phyloP scores from a whole-genome alignment of 306 rosid genomes.

The Datisca glomerata region DNA sequence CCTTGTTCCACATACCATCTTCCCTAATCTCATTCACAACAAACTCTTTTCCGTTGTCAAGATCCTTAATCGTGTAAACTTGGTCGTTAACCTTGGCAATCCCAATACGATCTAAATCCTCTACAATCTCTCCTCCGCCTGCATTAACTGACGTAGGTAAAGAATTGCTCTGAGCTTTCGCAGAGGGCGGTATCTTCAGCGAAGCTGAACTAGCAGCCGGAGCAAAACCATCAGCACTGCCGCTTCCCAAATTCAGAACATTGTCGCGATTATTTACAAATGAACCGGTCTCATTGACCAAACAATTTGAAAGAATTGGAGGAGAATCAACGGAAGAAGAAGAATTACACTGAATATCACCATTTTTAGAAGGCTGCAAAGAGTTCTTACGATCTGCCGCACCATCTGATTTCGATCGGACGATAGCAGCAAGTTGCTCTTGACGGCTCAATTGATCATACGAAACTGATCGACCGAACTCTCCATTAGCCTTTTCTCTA shows the following conservation, averaged over 20 bases:
- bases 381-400: slow-evolving; percentile 8
- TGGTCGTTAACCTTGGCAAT: slow-evolving; percentile 20
- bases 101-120: slow-evolving; percentile 20
- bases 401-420: slow-evolving; percentile 58
- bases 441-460: slow-evolving; percentile 31
- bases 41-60: slow-evolving; percentile 87
- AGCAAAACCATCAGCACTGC: not conserved
- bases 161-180: slow-evolving; percentile 2
- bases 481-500: slow-evolving; percentile 17
- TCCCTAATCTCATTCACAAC: slow-evolving; percentile 80
- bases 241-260: not conserved
- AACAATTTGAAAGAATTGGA: not conserved
- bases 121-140: slow-evolving; percentile 13
- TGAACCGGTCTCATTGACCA: not conserved
- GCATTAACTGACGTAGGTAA: slow-evolving; percentile 7
- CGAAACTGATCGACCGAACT: slow-evolving; percentile 34
- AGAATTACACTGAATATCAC: slow-evolving; percentile 17
- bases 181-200: not conserved
- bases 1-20: slow-evolving; percentile 66
- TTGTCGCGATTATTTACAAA: not conserved
- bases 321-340: slow-evolving; percentile 5
- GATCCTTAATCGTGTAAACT: slow-evolving; percentile 69
- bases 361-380: slow-evolving; percentile 5
- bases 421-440: slow-evolving; percentile 16
- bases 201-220: not conserved